Percentiles rank a stretch among this genome's conserved stretches.
Evolutionary conservation across 805 yeast genomes (phyloP).

Genomic region (Teunomyces barrocoloradensis): DNA sequence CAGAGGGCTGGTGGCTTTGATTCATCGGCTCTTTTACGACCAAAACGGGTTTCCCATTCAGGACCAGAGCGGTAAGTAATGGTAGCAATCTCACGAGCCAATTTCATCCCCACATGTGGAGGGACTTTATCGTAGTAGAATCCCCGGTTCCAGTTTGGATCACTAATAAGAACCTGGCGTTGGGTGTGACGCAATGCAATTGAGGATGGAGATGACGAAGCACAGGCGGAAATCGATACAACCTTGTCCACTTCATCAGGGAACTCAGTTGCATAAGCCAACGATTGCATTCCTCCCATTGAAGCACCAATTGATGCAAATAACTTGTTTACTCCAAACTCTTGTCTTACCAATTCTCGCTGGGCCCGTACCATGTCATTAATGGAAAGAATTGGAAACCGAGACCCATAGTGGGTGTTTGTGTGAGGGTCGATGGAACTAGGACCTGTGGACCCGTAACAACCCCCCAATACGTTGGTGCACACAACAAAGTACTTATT

Average conservation of each 20-base stretch:
- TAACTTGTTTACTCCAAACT: slow-evolving; percentile 60
- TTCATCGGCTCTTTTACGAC: slow-evolving; percentile 83
- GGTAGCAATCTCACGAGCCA: slow-evolving; percentile 91
- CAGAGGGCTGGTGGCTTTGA: slow-evolving; percentile 79
- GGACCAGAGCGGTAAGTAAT: slow-evolving; percentile 95
- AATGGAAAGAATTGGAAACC: slow-evolving; percentile 82
- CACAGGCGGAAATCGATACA: slow-evolving; percentile 86
- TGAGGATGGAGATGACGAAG: slow-evolving; percentile 89
- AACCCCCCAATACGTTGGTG: slow-evolving; percentile 91
- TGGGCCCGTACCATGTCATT: slow-evolving; percentile 93
- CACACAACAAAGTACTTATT: slow-evolving; percentile 78
- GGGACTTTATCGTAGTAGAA: slow-evolving; percentile 76
- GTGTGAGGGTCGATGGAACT: slow-evolving; percentile 73
- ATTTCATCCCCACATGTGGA: slow-evolving; percentile 93
- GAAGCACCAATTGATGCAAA: slow-evolving; percentile 87
- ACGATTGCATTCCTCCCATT: slow-evolving; percentile 98
- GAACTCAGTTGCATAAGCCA: slow-evolving; percentile 83
- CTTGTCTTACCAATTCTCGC: slow-evolving; percentile 59
- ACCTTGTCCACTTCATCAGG: slow-evolving; percentile 72
- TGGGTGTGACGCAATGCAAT: slow-evolving; percentile 93
- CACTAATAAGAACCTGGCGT: slow-evolving; percentile 90
- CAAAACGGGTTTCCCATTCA: slow-evolving; percentile 93
- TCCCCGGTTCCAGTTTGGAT: slow-evolving; percentile 93
- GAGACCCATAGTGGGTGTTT: slow-evolving; percentile 68
- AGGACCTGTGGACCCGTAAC: slow-evolving; percentile 95